phyloP scores from a whole-genome alignment of 352 stramenopile species.

The Phytophthora pisi region DNA sequence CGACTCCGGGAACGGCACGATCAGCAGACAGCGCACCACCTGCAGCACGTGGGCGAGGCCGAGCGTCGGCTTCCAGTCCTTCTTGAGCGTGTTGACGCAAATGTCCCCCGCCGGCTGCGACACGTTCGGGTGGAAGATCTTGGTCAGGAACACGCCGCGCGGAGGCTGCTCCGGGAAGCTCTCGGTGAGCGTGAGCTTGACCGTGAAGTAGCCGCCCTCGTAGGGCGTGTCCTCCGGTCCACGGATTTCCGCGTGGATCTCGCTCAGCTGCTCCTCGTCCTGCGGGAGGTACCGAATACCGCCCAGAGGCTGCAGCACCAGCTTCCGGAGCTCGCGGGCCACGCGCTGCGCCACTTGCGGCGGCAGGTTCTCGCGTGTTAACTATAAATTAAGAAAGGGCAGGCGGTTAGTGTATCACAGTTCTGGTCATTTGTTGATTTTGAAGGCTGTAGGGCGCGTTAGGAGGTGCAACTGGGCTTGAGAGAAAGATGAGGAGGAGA shows the following conservation, averaged over 20 bases:
- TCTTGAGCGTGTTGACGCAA: constrained; percentile 99
- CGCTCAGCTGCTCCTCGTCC: constrained; percentile 89
- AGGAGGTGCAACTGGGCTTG: not conserved
- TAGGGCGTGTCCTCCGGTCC: constrained; percentile 98
- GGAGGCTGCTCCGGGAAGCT: constrained; percentile 87
- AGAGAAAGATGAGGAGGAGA: constrained; percentile 7
- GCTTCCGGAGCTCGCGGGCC: constrained; percentile 91
- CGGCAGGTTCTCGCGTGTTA: constrained; percentile 67
- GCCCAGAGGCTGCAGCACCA: constrained; percentile 90
- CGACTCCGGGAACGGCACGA: constrained; percentile 99
- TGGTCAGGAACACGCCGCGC: constrained; percentile 97
- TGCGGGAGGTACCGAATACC: constrained; percentile 94
- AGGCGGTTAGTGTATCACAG: constrained; percentile 17
- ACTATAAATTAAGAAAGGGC: constrained; percentile 22
- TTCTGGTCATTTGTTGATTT: constrained; percentile 4
- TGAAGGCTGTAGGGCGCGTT: constrained; percentile 5
- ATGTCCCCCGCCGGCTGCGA: constrained; percentile 96
- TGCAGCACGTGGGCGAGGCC: constrained; percentile 97
- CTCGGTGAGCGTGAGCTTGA: constrained; percentile 95
- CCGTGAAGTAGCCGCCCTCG: constrained; percentile 94
- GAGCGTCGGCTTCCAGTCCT: constrained; percentile 95
- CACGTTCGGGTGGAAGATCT: constrained; percentile 99
- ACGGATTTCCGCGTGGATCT: constrained; percentile 96
- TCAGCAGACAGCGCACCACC: constrained; percentile 99
- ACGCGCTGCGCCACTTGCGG: constrained; percentile 94